phyloP scores from a whole-genome alignment of 176 grass and related monocot genomes.

The Puccinellia tenuiflora region DNA sequence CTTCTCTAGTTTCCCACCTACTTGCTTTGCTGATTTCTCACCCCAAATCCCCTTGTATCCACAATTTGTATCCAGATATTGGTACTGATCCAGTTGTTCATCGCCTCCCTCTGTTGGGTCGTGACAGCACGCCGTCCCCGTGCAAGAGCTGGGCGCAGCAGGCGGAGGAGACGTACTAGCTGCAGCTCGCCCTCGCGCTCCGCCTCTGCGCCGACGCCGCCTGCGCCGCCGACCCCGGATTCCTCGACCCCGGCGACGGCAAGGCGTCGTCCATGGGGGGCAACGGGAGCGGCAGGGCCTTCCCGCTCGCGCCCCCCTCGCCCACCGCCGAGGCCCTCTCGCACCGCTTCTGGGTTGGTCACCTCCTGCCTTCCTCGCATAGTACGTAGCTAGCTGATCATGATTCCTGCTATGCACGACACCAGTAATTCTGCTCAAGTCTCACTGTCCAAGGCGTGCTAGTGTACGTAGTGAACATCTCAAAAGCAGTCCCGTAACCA shows the following conservation, averaged over 20 bases:
- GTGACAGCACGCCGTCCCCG: conserved; percentile 44
- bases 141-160: conserved; percentile 97
- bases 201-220: conserved; percentile 82
- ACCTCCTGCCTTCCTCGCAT: not conserved
- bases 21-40: no score
- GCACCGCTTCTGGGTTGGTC: conserved; percentile 75
- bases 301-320: conserved; percentile 36
- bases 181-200: conserved; percentile 87
- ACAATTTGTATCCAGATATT: no score
- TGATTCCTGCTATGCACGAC: not conserved
- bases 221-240: conserved; percentile 59
- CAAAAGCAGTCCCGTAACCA: no score
- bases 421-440: no score
- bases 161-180: conserved; percentile 96
- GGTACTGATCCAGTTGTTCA: no score
- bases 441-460: no score
- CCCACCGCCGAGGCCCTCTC: conserved; percentile 56
- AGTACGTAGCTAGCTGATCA: no score
- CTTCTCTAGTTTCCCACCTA: no score
- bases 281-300: conserved; percentile 19
- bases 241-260: conserved; percentile 50
- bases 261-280: conserved; percentile 12
- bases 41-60: no score
- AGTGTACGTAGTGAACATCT: no score
- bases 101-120: no score